Conservation (phyloP, 805 yeast genomes). For the Lachancea quebecensis region DNA sequence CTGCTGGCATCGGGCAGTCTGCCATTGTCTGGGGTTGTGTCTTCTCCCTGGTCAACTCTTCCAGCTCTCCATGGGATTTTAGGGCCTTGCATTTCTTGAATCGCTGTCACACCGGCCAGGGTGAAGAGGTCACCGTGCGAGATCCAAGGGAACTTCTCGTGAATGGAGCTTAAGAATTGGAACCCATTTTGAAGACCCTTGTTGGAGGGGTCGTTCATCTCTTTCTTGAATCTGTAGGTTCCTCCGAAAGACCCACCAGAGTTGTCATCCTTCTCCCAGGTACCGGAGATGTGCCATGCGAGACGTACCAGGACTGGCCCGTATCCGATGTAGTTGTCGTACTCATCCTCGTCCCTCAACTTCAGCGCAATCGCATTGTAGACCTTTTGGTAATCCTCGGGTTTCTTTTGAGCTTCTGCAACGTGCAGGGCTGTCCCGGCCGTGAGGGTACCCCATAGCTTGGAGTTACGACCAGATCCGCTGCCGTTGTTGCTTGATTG, state of each 20-base stretch:
- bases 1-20: conserved; percentile 67
- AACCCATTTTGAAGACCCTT: conserved; percentile 57
- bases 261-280: conserved; percentile 52
- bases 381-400: conserved; percentile 51
- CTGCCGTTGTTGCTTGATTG: conserved; percentile 13
- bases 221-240: conserved; percentile 49
- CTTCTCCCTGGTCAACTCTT: conserved; percentile 50
- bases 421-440: conserved; percentile 34
- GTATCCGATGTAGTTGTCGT: conserved; percentile 60
- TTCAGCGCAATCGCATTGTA: conserved; percentile 68
- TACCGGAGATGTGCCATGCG: conserved; percentile 87
- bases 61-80: conserved; percentile 79
- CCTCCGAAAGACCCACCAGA: conserved; percentile 71
- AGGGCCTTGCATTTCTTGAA: conserved; percentile 77
- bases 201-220: conserved; percentile 51
- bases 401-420: conserved; percentile 17
- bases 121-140: conserved; percentile 77
- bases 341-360: conserved; percentile 48
- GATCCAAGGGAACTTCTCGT: conserved; percentile 57
- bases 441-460: conserved; percentile 24
- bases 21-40: conserved; percentile 53
- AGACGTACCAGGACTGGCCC: conserved; percentile 76
- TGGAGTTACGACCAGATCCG: conserved; percentile 12
- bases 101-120: conserved; percentile 68
- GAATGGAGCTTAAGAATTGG: conserved; percentile 48